These are phyloP conservation scores for Eremochloa ophiuroides DNA, from an alignment of 176 grass and related monocot genomes.

Conservation along the genomic window DNA sequence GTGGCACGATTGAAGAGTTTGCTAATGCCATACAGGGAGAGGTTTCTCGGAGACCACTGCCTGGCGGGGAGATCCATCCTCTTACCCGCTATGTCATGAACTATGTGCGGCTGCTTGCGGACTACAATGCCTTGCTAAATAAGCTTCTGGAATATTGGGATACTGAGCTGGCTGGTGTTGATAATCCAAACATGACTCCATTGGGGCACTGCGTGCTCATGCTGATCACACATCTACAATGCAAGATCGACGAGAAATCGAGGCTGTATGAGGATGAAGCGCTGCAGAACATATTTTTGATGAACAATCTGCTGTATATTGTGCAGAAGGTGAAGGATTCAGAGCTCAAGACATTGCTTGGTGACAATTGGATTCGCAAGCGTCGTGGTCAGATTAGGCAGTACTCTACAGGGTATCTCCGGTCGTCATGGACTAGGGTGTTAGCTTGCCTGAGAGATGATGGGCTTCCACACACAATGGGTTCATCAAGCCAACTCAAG, in stretches of 20 bases:
- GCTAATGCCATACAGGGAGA: slow-evolving; percentile 73
- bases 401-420: slow-evolving; percentile 75
- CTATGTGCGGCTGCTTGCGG: slow-evolving; percentile 65
- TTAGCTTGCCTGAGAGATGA: slow-evolving; percentile 84
- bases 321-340: slow-evolving; percentile 92
- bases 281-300: slow-evolving; percentile 86
- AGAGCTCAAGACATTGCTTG: slow-evolving; percentile 72
- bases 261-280: slow-evolving; percentile 82
- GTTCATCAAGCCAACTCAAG: slow-evolving; percentile 52
- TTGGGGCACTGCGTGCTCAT: slow-evolving; percentile 57
- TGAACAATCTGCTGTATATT: slow-evolving; percentile 93
- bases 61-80: slow-evolving; percentile 74
- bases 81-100: slow-evolving; percentile 91
- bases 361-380: slow-evolving; percentile 89
- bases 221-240: slow-evolving; percentile 66
- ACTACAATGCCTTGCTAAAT: slow-evolving; percentile 65
- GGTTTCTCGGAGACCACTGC: slow-evolving; percentile 50
- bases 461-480: slow-evolving; percentile 51
- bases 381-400: slow-evolving; percentile 75
- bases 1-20: slow-evolving; percentile 60
- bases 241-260: slow-evolving; percentile 75
- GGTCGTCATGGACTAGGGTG: slow-evolving; percentile 76
- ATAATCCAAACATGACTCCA: slow-evolving; percentile 56
- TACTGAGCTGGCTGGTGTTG: slow-evolving; percentile 12
- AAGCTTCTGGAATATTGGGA: slow-evolving; percentile 48